Evolutionary conservation across 2,329 filamentous ascomycete species (phyloP).

Genomic region (Penicillium decumbens): DNA sequence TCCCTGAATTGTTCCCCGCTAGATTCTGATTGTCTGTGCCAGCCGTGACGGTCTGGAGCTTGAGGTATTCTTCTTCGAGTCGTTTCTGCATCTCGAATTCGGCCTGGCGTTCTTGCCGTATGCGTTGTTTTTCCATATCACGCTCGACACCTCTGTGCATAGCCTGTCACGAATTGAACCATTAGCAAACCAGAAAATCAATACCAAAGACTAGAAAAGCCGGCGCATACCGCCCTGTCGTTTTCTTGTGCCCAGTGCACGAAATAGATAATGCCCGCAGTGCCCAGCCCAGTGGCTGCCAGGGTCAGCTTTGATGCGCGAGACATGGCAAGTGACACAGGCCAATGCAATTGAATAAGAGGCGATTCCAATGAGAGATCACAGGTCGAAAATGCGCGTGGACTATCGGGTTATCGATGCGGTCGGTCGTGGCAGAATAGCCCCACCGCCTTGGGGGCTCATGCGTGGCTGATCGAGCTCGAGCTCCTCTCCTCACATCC

Average conservation of each 20-base stretch:
- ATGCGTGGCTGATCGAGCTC: conserved; percentile 31
- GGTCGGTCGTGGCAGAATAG: conserved; percentile 32
- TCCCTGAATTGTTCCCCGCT: conserved; percentile 3
- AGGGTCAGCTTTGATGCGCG: conserved; percentile 83
- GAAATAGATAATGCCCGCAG: conserved; percentile 70
- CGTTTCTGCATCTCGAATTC: conserved; percentile 90
- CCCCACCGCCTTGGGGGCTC: conserved; percentile 32
- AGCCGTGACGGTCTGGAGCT: conserved; percentile 72
- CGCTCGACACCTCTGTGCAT: conserved; percentile 95
- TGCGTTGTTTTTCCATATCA: conserved; percentile 86
- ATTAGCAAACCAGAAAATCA: conserved; percentile 4
- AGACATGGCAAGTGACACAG: conserved; percentile 61
- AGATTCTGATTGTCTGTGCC: conserved; percentile 24
- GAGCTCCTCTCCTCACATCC: conserved; percentile 26
- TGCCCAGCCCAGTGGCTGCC: conserved; percentile 68
- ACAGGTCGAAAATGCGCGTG: conserved; percentile 11
- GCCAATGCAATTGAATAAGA: background rate
- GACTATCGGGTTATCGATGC: conserved; percentile 27
- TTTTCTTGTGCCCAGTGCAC: conserved; percentile 85
- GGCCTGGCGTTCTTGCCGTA: conserved; percentile 84
- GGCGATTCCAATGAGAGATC: background rate
- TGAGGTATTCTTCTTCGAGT: conserved; percentile 84
- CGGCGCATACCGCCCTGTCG: conserved; percentile 68
- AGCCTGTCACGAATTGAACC: conserved; percentile 48
- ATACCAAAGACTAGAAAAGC: background rate